Evolutionary conservation across 352 stramenopile genomes (phyloP).

Genomic region (Pythium rhizo-oryzae): DNA sequence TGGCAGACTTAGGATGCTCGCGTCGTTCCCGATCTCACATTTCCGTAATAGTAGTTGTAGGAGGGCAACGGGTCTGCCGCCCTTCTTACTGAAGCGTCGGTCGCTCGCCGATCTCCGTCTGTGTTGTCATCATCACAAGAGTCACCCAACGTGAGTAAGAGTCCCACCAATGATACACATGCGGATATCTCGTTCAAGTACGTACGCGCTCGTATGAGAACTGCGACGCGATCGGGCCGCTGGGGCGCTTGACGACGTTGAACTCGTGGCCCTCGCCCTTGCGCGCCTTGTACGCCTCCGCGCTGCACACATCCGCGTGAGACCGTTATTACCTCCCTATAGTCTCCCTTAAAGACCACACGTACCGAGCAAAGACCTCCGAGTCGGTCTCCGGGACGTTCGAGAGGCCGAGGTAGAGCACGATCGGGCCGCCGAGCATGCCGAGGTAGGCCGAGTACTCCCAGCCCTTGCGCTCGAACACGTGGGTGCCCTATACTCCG

Average conservation of each 20-base stretch:
- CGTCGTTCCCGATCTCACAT: slow-evolving; percentile 9
- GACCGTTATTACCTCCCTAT: not conserved
- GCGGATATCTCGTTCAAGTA: slow-evolving; percentile 4
- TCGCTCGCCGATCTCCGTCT: slow-evolving; percentile 65
- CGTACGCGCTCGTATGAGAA: slow-evolving; percentile 58
- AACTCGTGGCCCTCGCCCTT: slow-evolving; percentile 46
- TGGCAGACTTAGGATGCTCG: not conserved
- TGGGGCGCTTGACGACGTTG: slow-evolving; percentile 47
- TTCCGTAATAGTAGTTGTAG: not conserved
- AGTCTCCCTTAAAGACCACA: not conserved
- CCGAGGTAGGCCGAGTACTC: slow-evolving; percentile 83
- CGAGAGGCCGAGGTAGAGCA: slow-evolving; percentile 78
- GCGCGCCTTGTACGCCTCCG: slow-evolving; percentile 59
- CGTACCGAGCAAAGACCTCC: slow-evolving; percentile 77
- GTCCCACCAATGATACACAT: not conserved
- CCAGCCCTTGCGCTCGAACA: slow-evolving; percentile 83
- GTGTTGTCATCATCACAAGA: not conserved
- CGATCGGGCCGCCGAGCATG: slow-evolving; percentile 64
- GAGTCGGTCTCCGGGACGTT: slow-evolving; percentile 86
- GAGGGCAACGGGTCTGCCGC: not conserved
- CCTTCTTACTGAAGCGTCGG: slow-evolving; percentile 43
- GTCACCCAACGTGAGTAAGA: not conserved
- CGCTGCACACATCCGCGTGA: slow-evolving; percentile 29
- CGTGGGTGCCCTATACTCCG: slow-evolving; percentile 59
- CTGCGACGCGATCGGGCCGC: slow-evolving; percentile 45